Conservation (phyloP, 345 rosid species). For the Cardamine chenopodiifolia region DNA sequence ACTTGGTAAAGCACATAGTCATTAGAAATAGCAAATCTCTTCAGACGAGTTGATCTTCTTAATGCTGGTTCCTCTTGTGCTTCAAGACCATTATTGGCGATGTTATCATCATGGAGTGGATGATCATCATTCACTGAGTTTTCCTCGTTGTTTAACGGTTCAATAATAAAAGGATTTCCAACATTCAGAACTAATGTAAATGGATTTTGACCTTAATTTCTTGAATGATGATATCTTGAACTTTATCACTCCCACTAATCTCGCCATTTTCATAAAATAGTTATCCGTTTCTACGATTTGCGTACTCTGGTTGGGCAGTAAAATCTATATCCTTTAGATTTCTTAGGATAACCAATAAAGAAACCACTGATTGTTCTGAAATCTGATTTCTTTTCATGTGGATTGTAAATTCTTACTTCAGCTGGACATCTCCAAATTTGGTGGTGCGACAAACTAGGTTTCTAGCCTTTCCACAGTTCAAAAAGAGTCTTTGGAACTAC, state of each 20-base stretch:
- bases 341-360: background rate
- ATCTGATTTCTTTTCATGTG: background rate
- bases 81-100: background rate
- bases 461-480: too few species aligned
- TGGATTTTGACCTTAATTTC: background rate
- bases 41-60: background rate
- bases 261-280: background rate
- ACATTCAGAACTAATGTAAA: background rate
- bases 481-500: too few species aligned
- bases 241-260: conserved; percentile 16
- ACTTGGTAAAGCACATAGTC: background rate
- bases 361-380: background rate
- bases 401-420: background rate
- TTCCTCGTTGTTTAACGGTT: background rate
- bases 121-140: background rate
- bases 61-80: background rate
- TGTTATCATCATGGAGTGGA: background rate
- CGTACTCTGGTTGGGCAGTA: background rate
- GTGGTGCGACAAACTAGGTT: background rate
- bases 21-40: background rate
- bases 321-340: conserved; percentile 10
- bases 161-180: background rate
- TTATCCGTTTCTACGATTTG: background rate
- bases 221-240: background rate
- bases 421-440: background rate